Conservation (phyloP, 169 alveolate species). For the Eimeria necatrix region DNA sequence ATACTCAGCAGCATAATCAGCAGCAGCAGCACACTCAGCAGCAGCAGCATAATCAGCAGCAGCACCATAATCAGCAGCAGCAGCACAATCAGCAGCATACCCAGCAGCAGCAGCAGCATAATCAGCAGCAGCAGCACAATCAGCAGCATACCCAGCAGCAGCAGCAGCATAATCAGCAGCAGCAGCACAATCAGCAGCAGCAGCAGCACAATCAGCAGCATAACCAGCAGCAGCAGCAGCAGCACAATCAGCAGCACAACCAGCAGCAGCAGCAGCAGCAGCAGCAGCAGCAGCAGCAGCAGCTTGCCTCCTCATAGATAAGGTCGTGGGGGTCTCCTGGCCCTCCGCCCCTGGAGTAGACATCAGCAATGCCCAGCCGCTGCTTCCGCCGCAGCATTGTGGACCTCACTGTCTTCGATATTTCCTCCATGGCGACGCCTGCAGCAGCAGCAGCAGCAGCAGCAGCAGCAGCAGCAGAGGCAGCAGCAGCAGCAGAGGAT, state of each 20-base stretch:
- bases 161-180: not conserved
- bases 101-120: not conserved
- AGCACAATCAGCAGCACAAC: not conserved
- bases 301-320: constrained; percentile 76
- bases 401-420: constrained; percentile 44
- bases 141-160: not conserved
- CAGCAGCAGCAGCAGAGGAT: not conserved
- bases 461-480: not conserved
- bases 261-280: not conserved
- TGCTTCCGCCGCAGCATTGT: constrained; percentile 62
- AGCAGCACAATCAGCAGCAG: not conserved
- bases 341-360: constrained; percentile 60
- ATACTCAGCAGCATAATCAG: too few relatives aligned
- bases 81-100: not conserved
- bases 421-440: constrained; percentile 72
- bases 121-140: not conserved
- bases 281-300: constrained; percentile 32
- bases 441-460: not conserved
- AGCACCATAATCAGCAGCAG: not conserved
- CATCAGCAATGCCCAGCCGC: constrained; percentile 73
- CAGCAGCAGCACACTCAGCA: not conserved
- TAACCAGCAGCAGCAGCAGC: not conserved
- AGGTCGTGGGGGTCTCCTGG: constrained; percentile 54
- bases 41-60: not conserved
- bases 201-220: not conserved